Evolutionary conservation across 208 protist genomes (phyloP), one percentile per base, ranked within the genome.

Genomic region (Novymonas esmeraldas): DNA sequence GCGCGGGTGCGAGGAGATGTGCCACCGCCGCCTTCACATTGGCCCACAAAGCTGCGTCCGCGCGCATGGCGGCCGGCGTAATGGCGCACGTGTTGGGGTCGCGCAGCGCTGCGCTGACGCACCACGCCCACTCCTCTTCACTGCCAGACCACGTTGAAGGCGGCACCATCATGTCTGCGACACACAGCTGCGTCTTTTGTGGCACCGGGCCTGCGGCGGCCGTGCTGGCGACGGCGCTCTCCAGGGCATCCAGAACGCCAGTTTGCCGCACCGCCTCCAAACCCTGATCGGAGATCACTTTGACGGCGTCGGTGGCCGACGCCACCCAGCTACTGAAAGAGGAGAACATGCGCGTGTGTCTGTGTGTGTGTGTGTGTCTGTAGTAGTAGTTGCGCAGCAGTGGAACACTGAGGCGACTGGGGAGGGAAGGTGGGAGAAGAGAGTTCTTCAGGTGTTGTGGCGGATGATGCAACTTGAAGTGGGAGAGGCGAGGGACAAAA

Each of bases 51-150:
- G 42, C 22, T 18, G 29, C 69, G 29, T 75, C 69, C 0, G 18
- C 41, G 20, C 41, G 41, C 39, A 75, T 16, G 20, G 16, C 50
- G 31, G 56, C 48, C 2, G 83, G 83, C 14, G 64, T 63, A 31
- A 85, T 68, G 48, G 78, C 72, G 57, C 76, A 83, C 31, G 65
- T 73, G 61, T 83, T 85, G 2, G 57, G 55, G 26, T 86, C 75
- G 38, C 57, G 48, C 34, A 90, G 29, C 3, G 70, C 76, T 20
- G 79, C 58, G n/a, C 70, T 42, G 26, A 76, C 41, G 28, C 85
- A 62, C 28, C 69, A 70, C 20, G 31, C 29, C 85, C 85, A 90
- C 57, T 90, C 85, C 31, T 75, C 78, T 5, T 14, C 16, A 20
- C 81, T 62, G 10, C 56, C 68, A 26, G 63, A 44, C 85, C 85